Evolutionary conservation across 306 rosid genomes (phyloP).

Genomic region (Gynostemma pentaphyllum): DNA sequence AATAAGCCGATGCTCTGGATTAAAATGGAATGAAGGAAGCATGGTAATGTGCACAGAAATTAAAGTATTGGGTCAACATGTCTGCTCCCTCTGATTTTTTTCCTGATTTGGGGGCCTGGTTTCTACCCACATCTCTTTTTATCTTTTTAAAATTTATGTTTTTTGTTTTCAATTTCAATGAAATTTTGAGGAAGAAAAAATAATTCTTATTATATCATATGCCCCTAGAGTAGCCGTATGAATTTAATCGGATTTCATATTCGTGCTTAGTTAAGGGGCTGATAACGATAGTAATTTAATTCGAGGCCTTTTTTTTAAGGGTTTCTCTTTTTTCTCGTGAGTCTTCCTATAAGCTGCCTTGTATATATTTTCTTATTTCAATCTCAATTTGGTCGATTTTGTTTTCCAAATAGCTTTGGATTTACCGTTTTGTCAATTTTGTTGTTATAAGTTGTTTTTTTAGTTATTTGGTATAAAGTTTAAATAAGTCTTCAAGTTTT

Average conservation of each 20-base stretch:
- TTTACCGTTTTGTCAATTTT: too few relatives aligned
- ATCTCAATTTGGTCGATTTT: too few relatives aligned
- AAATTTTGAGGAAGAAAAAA: too few relatives aligned
- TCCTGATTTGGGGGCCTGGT: constrained; percentile 94
- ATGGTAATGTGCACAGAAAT: constrained; percentile 84
- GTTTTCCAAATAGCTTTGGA: too few relatives aligned
- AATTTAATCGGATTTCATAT: background rate
- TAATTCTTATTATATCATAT: too few relatives aligned
- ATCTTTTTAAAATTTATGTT: background rate
- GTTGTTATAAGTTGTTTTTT: too few relatives aligned
- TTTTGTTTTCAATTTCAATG: too few relatives aligned
- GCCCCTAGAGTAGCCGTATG: constrained; percentile 12
- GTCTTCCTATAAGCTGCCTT: background rate
- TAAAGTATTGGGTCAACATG: constrained; percentile 49
- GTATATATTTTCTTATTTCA: background rate
- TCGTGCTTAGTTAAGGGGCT: constrained; percentile 8
- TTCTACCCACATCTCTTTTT: constrained; percentile 38
- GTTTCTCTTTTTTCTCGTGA: background rate
- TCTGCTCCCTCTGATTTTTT: constrained; percentile 67
- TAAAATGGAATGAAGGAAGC: constrained; percentile 50
- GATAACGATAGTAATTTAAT: background rate
- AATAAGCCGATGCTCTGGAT: constrained; percentile 99
- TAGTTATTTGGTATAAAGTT: too few relatives aligned
- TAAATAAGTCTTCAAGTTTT: too few relatives aligned
- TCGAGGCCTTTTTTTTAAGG: background rate